Evolutionary conservation across 768 basidiomycete species (phyloP).

Genomic region (Mycena kentingensis): DNA sequence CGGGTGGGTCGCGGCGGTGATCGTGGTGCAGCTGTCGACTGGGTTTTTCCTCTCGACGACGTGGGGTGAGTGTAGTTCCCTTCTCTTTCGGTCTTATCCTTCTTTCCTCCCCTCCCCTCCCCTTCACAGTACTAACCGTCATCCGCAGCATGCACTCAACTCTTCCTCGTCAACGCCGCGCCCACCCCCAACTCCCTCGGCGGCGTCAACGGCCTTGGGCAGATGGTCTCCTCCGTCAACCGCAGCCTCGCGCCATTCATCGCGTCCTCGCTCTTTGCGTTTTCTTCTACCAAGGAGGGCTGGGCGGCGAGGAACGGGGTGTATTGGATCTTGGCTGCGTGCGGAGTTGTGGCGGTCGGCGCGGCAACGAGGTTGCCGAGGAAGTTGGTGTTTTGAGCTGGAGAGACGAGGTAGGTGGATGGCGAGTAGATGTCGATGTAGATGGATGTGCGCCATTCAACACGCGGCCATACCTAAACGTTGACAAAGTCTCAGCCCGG

Average conservation of each 20-base stretch:
- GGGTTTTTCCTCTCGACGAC: neutral
- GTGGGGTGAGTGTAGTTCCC: neutral
- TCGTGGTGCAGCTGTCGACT: slow-evolving; percentile 34
- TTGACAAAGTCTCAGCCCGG: no score
- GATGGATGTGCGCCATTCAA: no score
- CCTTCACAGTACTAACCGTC: neutral
- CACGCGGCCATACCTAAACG: no score
- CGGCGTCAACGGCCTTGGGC: neutral
- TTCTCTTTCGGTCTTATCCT: no score
- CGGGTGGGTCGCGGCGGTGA: slow-evolving; percentile 31
- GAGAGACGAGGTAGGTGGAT: no score
- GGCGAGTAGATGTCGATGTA: no score
- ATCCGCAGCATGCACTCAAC: neutral
- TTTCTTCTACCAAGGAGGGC: neutral
- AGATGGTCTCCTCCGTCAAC: neutral
- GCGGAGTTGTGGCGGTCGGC: neutral
- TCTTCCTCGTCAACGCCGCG: neutral
- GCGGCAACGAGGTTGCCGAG: neutral
- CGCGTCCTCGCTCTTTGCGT: neutral
- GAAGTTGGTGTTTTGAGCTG: neutral
- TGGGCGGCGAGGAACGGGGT: neutral
- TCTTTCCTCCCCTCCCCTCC: neutral
- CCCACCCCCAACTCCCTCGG: neutral
- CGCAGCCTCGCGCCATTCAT: neutral
- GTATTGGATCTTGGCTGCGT: neutral